Percentiles rank a stretch among this genome's conserved stretches.
Conservation (phyloP, 495 filamentous ascomycete species). For the Penicillium odoratum region DNA sequence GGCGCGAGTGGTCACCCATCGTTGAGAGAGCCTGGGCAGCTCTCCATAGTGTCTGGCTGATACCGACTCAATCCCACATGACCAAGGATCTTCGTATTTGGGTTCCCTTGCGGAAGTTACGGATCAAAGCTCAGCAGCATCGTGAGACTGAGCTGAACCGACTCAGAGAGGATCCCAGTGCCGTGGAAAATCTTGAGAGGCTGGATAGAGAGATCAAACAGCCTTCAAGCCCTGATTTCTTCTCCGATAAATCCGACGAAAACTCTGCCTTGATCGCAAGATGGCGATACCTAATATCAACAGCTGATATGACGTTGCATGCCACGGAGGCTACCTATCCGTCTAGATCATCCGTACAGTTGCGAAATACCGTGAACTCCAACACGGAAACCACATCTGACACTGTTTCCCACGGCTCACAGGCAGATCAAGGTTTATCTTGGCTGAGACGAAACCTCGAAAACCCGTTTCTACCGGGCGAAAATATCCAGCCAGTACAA, state of each 20-base stretch:
- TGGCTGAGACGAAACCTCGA: not conserved
- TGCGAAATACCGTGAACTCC: not conserved
- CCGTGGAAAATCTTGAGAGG: conserved; percentile 27
- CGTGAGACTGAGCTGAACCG: conserved; percentile 43
- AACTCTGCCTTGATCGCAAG: conserved; percentile 33
- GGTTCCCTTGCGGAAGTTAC: conserved; percentile 54
- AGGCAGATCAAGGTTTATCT: not conserved
- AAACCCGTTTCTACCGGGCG: not conserved
- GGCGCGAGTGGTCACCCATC: conserved; percentile 48
- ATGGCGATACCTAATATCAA: conserved; percentile 37
- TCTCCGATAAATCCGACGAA: conserved; percentile 20
- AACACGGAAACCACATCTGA: not conserved
- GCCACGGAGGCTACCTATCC: not conserved
- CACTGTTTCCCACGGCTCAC: not conserved
- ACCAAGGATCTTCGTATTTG: conserved; percentile 48
- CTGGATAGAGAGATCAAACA: conserved; percentile 29
- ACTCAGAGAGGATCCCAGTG: conserved; percentile 31
- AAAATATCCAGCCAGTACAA: not conserved
- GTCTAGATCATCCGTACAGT: not conserved
- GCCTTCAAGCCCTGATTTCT: conserved; percentile 36
- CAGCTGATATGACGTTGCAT: not conserved
- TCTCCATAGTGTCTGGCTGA: conserved; percentile 51
- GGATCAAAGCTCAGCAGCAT: conserved; percentile 48
- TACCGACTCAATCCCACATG: conserved; percentile 33
- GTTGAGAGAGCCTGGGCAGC: conserved; percentile 57